Percentiles rank a stretch among this genome's conserved stretches.
Conservation (phyloP, 1,284 basidiomycete species). For the Anthracocystis panici-leucophaei region DNA sequence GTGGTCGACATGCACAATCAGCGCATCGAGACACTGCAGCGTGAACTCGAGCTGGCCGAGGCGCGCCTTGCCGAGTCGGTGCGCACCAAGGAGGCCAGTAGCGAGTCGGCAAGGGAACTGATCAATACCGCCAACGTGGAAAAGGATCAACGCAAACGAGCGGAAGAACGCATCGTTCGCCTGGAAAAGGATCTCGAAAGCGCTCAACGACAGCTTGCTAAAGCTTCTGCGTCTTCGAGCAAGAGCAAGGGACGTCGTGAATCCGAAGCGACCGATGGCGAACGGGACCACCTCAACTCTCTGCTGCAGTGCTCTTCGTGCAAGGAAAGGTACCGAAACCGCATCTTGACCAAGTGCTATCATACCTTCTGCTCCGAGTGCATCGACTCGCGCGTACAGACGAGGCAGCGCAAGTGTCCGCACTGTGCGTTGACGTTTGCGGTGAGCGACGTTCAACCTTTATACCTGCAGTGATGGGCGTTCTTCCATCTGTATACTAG, state of each 20-base stretch:
- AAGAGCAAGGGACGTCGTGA: conserved; percentile 57
- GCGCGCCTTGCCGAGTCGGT: conserved; percentile 41
- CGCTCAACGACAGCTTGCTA: conserved; percentile 56
- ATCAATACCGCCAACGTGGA: conserved; percentile 40
- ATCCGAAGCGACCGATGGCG: conserved; percentile 47
- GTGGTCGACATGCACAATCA: conserved; percentile 54
- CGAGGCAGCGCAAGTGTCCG: conserved; percentile 94
- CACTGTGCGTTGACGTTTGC: conserved; percentile 88
- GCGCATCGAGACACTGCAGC: conserved; percentile 65
- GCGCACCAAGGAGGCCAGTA: conserved; percentile 31
- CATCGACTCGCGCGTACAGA: conserved; percentile 87
- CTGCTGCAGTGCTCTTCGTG: conserved; percentile 94
- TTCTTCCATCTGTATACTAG: neutral
- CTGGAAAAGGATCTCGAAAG: conserved; percentile 58
- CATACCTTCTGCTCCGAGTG: conserved; percentile 92
- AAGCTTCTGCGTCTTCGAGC: conserved; percentile 55
- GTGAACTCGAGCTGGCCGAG: conserved; percentile 64
- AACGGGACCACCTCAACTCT: conserved; percentile 77
- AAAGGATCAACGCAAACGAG: conserved; percentile 47
- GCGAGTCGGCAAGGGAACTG: conserved; percentile 57
- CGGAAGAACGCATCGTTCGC: conserved; percentile 49
- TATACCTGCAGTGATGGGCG: conserved; percentile 74
- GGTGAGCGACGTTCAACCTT: conserved; percentile 83
- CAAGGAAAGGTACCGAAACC: conserved; percentile 83
- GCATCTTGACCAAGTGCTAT: conserved; percentile 91